phyloP scores from a whole-genome alignment of 306 rosid genomes.

The Dalbergia oliveri region DNA sequence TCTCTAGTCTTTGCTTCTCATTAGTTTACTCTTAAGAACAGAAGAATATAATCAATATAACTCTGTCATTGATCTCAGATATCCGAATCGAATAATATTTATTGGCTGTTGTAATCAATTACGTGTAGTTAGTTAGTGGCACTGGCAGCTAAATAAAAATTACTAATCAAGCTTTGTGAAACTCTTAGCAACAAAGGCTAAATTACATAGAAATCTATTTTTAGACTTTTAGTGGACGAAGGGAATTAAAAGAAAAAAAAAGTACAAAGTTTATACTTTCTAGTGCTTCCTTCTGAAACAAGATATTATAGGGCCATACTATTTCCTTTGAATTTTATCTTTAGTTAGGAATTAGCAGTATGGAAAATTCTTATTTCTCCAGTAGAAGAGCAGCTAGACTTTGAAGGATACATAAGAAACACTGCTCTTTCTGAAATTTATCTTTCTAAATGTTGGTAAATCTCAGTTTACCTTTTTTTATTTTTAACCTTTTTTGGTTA shows the following conservation, averaged over 20 bases:
- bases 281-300: neutral
- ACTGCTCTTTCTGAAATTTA: neutral
- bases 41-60: conserved; percentile 52
- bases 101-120: conserved; percentile 34
- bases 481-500: no score
- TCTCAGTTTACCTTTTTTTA: neutral
- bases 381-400: neutral
- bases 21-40: conserved; percentile 37
- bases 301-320: neutral
- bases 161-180: conserved; percentile 1
- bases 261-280: conserved; percentile 8
- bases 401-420: neutral
- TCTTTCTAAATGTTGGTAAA: conserved; percentile 4
- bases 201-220: conserved; percentile 12
- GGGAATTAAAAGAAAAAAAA: neutral
- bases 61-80: conserved; percentile 10
- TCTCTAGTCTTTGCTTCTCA: conserved; percentile 25
- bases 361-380: conserved; percentile 4
- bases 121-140: conserved; percentile 8
- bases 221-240: no score
- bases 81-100: conserved; percentile 42
- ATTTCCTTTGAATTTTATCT: no score
- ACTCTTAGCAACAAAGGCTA: neutral
- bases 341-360: neutral
- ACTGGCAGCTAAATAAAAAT: conserved; percentile 12